A percentile compares a stretch with the other conserved stretches of the same genome.
Evolutionary conservation across 2,329 filamentous ascomycete genomes (phyloP).

Genomic region (Aspergillus amoenus): DNA sequence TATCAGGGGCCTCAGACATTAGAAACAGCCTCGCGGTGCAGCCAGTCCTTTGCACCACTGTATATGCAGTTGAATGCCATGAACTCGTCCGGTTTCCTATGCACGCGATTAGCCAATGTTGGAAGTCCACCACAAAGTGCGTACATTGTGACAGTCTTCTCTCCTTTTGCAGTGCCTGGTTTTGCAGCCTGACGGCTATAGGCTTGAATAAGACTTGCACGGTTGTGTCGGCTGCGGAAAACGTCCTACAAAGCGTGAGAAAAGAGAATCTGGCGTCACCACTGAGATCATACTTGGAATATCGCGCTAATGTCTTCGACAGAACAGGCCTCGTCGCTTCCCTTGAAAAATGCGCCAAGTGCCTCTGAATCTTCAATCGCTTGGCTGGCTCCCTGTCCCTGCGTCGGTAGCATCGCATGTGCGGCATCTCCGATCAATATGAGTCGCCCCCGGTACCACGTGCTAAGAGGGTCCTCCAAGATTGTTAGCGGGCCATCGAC

Average conservation of each 20-base stretch:
- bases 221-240: slow-evolving; percentile 4
- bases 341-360: slow-evolving; percentile 15
- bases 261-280: too few relatives aligned
- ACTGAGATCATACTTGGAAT: not conserved
- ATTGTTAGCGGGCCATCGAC: not conserved
- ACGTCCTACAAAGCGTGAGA: not conserved
- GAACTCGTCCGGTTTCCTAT: slow-evolving; percentile 9
- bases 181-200: slow-evolving; percentile 13
- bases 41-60: slow-evolving; percentile 2
- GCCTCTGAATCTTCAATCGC: slow-evolving; percentile 43
- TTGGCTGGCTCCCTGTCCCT: slow-evolving; percentile 46
- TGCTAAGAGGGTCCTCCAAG: slow-evolving; percentile 22
- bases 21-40: not conserved
- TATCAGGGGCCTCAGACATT: not conserved
- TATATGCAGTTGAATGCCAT: slow-evolving; percentile 9
- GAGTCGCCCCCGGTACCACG: slow-evolving; percentile 18
- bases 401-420: slow-evolving; percentile 43
- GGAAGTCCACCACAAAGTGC: not conserved
- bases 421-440: slow-evolving; percentile 40
- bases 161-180: not conserved
- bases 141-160: slow-evolving; percentile 7
- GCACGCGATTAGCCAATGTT: not conserved
- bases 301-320: not conserved
- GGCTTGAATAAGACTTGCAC: slow-evolving; percentile 6
- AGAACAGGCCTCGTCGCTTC: not conserved